Base-by-base conservation (phyloP, 441 rosid species). In the Bocquillonia castaneifolia region DNA sequence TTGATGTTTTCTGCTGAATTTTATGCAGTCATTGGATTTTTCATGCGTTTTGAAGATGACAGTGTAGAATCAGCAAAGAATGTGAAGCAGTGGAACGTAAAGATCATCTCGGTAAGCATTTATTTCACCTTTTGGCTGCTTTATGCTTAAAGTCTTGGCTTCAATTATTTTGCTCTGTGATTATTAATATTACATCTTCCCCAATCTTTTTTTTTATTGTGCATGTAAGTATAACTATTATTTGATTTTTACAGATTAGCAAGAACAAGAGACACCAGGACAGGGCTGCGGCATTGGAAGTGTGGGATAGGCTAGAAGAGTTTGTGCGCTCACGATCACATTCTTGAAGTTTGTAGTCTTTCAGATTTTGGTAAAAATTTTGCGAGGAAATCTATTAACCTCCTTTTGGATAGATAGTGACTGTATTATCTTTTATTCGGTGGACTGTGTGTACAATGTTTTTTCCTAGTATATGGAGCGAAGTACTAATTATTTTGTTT, bases 11-110 rank as follows among this genome's bases (percentile, higher is more conserved):
- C 29, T 56, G n/a, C 20, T 20, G 17, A 56, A 48, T 34, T n/a
- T 51, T 54, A 31, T 88, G 77, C 82, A 93, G 98, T 93, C 51
- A 83, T 91, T 78, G 98, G 97, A 7, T 93, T 89, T 76, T 91
- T 68, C 72, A 83, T 93, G 86, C 79, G 96, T 69, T 93, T 91
- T 76, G 98, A 91, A 79, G 98, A 93, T 68, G 97, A 93, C 73
- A 91, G 97, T 62, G 87, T 89, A 29, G 98, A 91, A 79, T 89
- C 95, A 44, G 94, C 95, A 2, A 91, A 89, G 83, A 91, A 64
- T 62, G 97, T 89, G 76, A 93, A 93, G 81, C 97, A 91, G 76
- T 91, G 98, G 97, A 91, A 93, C 78, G 97, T 93, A 23, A 91
- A 93, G 83, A 91, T 93, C 34, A 88, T 91, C 69, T 93, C 97